A percentile compares a stretch with the other conserved stretches of the same genome.
Evolutionary conservation across 2,329 filamentous ascomycete genomes (phyloP).

Genomic region (Phialocephala subalpina): DNA sequence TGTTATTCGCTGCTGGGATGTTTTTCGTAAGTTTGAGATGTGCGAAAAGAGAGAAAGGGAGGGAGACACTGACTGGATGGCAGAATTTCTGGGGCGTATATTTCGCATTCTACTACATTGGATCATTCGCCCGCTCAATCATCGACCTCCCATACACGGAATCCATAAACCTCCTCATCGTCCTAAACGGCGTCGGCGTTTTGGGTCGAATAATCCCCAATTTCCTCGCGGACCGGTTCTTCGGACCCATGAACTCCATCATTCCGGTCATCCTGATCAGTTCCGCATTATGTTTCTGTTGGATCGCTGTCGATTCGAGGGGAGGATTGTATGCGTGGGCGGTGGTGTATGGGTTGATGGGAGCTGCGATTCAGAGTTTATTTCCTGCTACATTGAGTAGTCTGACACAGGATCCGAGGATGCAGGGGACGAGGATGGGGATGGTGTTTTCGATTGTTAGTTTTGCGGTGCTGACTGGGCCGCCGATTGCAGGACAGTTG

Average conservation of each 20-base stretch:
- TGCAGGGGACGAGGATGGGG: slow-evolving; percentile 63
- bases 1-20: slow-evolving; percentile 53
- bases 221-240: slow-evolving; percentile 54
- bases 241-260: slow-evolving; percentile 61
- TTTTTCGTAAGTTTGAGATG: slow-evolving; percentile 43
- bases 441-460: slow-evolving; percentile 61
- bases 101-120: slow-evolving; percentile 50
- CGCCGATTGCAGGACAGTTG: slow-evolving; percentile 61
- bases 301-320: slow-evolving; percentile 55
- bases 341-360: slow-evolving; percentile 58
- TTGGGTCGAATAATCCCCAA: slow-evolving; percentile 57
- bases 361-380: slow-evolving; percentile 58
- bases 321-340: slow-evolving; percentile 58
- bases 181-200: slow-evolving; percentile 61
- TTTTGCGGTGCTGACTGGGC: slow-evolving; percentile 61
- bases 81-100: slow-evolving; percentile 53
- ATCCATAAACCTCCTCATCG: slow-evolving; percentile 58
- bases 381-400: slow-evolving; percentile 60
- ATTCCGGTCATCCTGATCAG: slow-evolving; percentile 51
- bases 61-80: background rate
- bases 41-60: background rate
- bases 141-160: slow-evolving; percentile 49
- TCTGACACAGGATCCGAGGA: slow-evolving; percentile 59
- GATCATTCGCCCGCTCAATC: slow-evolving; percentile 47
- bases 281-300: slow-evolving; percentile 51